phyloP scores from a whole-genome alignment of 2,329 filamentous ascomycete genomes.

The Truncatella angustata region DNA sequence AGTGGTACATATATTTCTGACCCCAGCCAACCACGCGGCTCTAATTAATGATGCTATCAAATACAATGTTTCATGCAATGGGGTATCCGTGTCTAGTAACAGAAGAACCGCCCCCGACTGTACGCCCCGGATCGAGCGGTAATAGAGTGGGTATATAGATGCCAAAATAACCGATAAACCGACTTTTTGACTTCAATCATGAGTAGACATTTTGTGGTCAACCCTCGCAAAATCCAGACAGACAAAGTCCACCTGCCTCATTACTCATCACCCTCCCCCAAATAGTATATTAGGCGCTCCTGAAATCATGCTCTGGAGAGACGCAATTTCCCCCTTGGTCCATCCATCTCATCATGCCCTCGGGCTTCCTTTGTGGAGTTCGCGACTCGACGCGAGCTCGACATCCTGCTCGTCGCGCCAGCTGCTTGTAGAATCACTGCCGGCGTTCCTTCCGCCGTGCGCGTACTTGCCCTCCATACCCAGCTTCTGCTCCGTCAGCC shows the following conservation, averaged over 20 bases:
- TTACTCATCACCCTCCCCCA: too few species aligned
- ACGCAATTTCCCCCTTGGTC: too few species aligned
- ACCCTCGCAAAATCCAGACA: too few species aligned
- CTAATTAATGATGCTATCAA: not conserved
- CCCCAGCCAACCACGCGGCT: not conserved
- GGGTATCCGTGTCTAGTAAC: not conserved
- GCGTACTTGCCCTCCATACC: conserved; percentile 24
- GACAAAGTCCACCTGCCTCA: too few species aligned
- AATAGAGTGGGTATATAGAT: too few species aligned
- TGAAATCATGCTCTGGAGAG: too few species aligned
- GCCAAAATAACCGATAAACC: too few species aligned
- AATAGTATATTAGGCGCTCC: too few species aligned
- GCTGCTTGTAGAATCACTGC: not conserved
- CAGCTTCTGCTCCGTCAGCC: conserved; percentile 31
- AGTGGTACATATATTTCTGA: not conserved
- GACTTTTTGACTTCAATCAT: too few species aligned
- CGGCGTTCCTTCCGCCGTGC: not conserved
- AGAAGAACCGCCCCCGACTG: too few species aligned
- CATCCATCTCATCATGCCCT: not conserved
- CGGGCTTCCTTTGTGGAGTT: not conserved
- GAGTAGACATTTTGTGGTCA: too few species aligned
- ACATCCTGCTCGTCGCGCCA: conserved; percentile 7
- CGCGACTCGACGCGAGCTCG: conserved; percentile 2
- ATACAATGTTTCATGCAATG: not conserved
- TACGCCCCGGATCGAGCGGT: too few species aligned